Evolutionary conservation across 345 rosid genomes (phyloP).

Genomic region (Eucalyptus erythrocorys): DNA sequence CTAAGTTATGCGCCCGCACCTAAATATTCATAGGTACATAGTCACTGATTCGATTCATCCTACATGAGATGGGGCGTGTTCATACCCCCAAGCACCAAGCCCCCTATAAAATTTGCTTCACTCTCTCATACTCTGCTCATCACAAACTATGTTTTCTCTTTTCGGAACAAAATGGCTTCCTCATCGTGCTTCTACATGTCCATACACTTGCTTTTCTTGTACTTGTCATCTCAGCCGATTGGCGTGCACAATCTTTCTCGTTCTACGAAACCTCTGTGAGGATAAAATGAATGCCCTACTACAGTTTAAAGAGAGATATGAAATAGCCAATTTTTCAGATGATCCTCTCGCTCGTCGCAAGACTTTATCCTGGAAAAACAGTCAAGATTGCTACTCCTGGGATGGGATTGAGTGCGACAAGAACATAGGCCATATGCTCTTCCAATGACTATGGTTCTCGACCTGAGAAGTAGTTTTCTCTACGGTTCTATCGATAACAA

Average conservation of each 20-base stretch:
- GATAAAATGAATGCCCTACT: neutral
- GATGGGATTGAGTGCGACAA: neutral
- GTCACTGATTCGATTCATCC: no score
- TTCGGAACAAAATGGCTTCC: neutral
- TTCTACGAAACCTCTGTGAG: neutral
- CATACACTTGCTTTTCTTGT: neutral
- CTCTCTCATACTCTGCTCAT: neutral
- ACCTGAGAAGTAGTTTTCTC: neutral
- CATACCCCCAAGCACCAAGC: no score
- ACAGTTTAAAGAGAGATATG: neutral
- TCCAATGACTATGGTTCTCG: neutral
- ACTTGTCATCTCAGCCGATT: neutral
- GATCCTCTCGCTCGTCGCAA: neutral
- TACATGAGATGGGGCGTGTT: no score
- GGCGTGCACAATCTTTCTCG: neutral
- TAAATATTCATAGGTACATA: rapidly evolving
- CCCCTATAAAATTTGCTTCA: neutral
- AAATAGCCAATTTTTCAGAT: rapidly evolving
- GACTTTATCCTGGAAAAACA: neutral
- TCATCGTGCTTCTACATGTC: neutral
- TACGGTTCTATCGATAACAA: neutral
- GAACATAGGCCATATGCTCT: neutral
- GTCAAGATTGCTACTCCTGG: neutral
- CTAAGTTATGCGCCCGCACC: no score
- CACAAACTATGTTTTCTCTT: neutral